Evolutionary conservation across 176 grass and related monocot species (phyloP).

Genomic region (Oryza punctata): DNA sequence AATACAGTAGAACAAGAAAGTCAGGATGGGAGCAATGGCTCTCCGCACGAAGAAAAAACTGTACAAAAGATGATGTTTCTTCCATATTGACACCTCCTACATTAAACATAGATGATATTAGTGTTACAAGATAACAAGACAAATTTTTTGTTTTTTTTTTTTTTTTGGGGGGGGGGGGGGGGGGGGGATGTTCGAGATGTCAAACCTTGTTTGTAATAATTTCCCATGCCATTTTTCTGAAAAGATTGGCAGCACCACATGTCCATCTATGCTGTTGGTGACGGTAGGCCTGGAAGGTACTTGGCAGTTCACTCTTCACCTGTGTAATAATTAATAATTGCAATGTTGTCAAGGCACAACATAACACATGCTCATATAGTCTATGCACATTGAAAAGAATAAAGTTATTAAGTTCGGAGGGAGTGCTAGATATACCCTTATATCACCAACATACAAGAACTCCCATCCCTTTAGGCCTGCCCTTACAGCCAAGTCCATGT

Average conservation of each 20-base stretch:
- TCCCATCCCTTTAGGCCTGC: constrained; percentile 80
- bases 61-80: constrained; percentile 87
- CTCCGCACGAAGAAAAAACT: constrained; percentile 91
- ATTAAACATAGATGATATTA: background rate
- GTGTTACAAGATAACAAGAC: constrained; percentile 2
- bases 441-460: constrained; percentile 90
- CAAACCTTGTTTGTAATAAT: constrained; percentile 66
- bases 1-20: constrained; percentile 78
- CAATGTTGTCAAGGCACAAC: constrained; percentile 11
- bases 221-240: constrained; percentile 92
- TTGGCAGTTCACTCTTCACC: constrained; percentile 96
- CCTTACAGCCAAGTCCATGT: constrained; percentile 95
- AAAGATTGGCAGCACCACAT: constrained; percentile 85
- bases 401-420: background rate
- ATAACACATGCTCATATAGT: constrained; percentile 16
- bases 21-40: constrained; percentile 74
- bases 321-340: constrained; percentile 33
- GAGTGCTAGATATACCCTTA: constrained; percentile 61
- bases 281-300: constrained; percentile 86
- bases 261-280: constrained; percentile 92
- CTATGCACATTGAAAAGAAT: background rate
- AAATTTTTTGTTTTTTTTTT: constrained; percentile 10
- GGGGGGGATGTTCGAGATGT: background rate
- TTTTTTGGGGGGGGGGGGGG: too few species aligned
- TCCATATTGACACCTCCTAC: constrained; percentile 80